Evolutionary conservation across 257 asterid species (phyloP).

Genomic region (Scutellaria galericulata): DNA sequence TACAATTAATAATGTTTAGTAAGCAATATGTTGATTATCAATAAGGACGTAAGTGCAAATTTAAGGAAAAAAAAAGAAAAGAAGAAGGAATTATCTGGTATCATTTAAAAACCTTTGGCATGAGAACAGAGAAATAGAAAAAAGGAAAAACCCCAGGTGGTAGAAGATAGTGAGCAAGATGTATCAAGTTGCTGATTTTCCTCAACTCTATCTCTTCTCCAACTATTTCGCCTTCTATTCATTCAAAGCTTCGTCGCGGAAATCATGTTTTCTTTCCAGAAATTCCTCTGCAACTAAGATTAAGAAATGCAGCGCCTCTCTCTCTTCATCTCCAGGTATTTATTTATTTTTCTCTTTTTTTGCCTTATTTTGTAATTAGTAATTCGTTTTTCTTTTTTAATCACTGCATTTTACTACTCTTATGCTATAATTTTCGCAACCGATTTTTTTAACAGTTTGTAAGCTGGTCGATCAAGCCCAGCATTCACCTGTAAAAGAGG

Average conservation of each 20-base stretch:
- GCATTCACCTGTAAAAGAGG: constrained; percentile 45
- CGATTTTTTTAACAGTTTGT: constrained; percentile 39
- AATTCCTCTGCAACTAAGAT: constrained; percentile 11
- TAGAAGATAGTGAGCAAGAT: constrained; percentile 33
- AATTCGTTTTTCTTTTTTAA: not conserved
- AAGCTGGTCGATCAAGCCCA: constrained; percentile 42
- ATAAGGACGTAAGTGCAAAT: not conserved
- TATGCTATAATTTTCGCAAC: not conserved
- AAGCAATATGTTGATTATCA: too few species aligned
- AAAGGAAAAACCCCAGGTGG: not conserved
- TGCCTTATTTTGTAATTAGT: not conserved
- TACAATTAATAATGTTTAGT: too few species aligned
- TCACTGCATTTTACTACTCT: constrained; percentile 3
- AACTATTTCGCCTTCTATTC: constrained; percentile 25
- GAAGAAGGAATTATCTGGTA: constrained; percentile 15
- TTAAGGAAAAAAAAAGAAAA: too few species aligned
- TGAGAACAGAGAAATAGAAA: not conserved
- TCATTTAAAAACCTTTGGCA: not conserved
- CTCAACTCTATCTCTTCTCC: constrained; percentile 32
- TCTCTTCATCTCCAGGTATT: constrained; percentile 50
- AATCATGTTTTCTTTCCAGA: constrained; percentile 33
- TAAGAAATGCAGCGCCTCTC: constrained; percentile 34
- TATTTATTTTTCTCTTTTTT: not conserved
- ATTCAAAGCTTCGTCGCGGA: constrained; percentile 25
- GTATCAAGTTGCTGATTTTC: constrained; percentile 47